A percentile compares a stretch with the other conserved stretches of the same genome.
phyloP scores from a whole-genome alignment of 441 rosid species.

The Adansonia grandidieri region DNA sequence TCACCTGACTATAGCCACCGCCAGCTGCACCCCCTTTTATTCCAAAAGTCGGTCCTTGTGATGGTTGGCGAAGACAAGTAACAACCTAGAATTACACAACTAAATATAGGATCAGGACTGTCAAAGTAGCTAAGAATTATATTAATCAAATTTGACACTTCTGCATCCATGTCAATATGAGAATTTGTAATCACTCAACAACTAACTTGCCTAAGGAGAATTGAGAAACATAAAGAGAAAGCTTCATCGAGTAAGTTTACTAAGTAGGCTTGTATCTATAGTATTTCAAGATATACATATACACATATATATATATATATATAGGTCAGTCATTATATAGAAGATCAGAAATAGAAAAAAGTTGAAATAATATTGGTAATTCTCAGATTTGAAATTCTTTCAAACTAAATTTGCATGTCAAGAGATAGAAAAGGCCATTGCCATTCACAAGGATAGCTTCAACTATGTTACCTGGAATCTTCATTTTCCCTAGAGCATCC shows the following conservation, averaged over 20 bases:
- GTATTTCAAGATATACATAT: background rate
- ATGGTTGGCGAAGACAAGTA: constrained; percentile 96
- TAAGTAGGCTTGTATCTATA: background rate
- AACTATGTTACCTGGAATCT: no score
- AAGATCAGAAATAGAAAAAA: background rate
- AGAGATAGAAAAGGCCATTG: background rate
- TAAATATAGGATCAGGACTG: constrained; percentile 3
- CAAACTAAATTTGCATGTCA: background rate
- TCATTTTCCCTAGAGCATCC: no score
- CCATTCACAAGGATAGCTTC: background rate
- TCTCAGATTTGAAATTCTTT: background rate
- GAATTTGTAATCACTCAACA: background rate
- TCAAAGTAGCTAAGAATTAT: background rate
- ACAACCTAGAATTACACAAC: constrained; percentile 59
- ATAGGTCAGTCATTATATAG: no score
- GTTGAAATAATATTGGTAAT: background rate
- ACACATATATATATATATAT: background rate
- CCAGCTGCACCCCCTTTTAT: constrained; percentile 99
- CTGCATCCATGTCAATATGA: constrained; percentile 8
- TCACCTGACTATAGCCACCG: constrained; percentile 97
- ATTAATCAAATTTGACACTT: background rate
- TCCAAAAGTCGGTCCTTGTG: constrained; percentile 99
- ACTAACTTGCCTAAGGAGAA: background rate
- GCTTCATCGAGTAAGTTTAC: background rate
- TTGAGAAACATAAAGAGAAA: background rate